phyloP scores from a whole-genome alignment of 2,329 filamentous ascomycete genomes.

The Atkinsonella hypoxylon region DNA sequence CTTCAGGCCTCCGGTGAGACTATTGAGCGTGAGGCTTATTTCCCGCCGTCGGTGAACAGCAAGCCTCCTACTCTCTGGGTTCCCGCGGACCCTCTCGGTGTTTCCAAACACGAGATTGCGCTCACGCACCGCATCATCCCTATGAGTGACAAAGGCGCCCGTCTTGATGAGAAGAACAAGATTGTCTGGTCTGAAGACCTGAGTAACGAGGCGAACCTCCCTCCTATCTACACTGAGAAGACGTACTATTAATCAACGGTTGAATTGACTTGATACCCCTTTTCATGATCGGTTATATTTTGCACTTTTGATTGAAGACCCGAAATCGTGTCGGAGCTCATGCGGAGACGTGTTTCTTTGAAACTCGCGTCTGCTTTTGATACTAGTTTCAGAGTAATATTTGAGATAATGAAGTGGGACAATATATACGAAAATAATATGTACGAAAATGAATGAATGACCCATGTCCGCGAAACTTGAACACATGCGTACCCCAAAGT shows the following conservation, averaged over 20 bases:
- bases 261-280: constrained; percentile 9
- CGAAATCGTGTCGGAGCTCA: background rate
- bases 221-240: constrained; percentile 33
- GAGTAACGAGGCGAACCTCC: constrained; percentile 21
- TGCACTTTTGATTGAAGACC: background rate
- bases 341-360: background rate
- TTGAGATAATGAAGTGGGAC: too few relatives aligned
- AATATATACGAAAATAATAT: too few relatives aligned
- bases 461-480: too few relatives aligned
- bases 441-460: too few relatives aligned
- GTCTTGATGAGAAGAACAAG: constrained; percentile 51
- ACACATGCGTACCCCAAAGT: too few relatives aligned
- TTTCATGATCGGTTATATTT: background rate
- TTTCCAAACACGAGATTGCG: constrained; percentile 58
- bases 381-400: too few relatives aligned
- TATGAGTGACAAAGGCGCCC: constrained; percentile 62
- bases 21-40: constrained; percentile 55
- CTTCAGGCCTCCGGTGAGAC: constrained; percentile 49
- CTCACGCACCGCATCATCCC: constrained; percentile 54
- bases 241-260: constrained; percentile 26
- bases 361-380: background rate
- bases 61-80: constrained; percentile 61
- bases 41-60: constrained; percentile 54
- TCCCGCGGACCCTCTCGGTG: constrained; percentile 55
- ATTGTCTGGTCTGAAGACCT: constrained; percentile 27